Evolutionary conservation across 2,329 filamentous ascomycete genomes (phyloP).

Genomic region (Fusarium succisae): DNA sequence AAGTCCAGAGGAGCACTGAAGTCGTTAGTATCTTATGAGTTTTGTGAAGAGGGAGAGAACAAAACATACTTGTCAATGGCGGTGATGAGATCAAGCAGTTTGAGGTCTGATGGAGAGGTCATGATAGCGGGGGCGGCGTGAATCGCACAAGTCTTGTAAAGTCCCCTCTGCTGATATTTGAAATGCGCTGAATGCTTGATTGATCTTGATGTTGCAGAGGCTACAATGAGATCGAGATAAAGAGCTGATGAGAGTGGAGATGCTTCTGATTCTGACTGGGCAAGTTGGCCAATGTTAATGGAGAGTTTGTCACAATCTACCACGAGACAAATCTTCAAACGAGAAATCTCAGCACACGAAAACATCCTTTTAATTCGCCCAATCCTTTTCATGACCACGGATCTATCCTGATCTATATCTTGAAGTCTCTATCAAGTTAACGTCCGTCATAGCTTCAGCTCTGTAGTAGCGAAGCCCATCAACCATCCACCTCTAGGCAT

Average conservation of each 20-base stretch:
- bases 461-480: neutral
- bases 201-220: neutral
- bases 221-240: neutral
- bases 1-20: conserved; percentile 59
- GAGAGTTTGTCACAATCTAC: neutral
- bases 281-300: neutral
- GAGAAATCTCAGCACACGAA: neutral
- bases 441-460: neutral
- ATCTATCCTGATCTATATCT: neutral
- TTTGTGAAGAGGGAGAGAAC: conserved; percentile 3
- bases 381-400: neutral
- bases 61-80: conserved; percentile 54
- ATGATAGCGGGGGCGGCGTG: conserved; percentile 13
- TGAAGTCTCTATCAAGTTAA: neutral
- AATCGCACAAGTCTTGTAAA: neutral
- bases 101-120: conserved; percentile 30
- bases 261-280: neutral
- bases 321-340: neutral
- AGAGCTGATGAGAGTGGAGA: conserved; percentile 12
- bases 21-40: neutral
- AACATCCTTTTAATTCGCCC: neutral
- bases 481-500: neutral
- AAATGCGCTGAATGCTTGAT: neutral
- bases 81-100: conserved; percentile 51
- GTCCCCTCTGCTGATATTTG: neutral